A percentile compares a stretch with the other conserved stretches of the same genome.
These are phyloP conservation scores for Trichosporon coremiiforme DNA, from an alignment of 1,284 basidiomycete species.

Conservation along the genomic window DNA sequence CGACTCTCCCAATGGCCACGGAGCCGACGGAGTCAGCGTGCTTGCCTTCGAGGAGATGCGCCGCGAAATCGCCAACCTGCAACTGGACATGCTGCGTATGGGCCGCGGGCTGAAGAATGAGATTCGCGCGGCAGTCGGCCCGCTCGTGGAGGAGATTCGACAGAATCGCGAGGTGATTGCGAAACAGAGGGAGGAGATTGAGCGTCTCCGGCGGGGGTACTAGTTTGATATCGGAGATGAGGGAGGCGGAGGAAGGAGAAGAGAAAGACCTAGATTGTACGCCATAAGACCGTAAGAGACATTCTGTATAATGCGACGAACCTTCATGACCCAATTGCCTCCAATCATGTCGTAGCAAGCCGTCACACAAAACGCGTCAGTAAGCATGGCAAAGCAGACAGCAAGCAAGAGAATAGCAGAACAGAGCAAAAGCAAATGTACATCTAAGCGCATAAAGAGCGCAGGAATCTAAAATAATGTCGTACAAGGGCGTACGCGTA, in stretches of 20 bases:
- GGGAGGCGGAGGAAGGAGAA: no score
- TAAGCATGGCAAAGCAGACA: no score
- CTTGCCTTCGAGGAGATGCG: slow-evolving; percentile 33
- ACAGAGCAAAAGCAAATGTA: not conserved
- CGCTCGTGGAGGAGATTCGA: slow-evolving; percentile 36
- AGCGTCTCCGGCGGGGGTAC: slow-evolving; percentile 38
- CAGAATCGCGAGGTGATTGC: slow-evolving; percentile 38
- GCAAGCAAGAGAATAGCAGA: not conserved
- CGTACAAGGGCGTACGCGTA: no score
- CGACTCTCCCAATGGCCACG: no score
- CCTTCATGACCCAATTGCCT: no score
- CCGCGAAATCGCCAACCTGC: slow-evolving; percentile 40
- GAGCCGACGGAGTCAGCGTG: not conserved
- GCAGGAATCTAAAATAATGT: not conserved
- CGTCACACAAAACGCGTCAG: no score
- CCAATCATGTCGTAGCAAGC: no score
- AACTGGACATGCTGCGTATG: slow-evolving; percentile 47
- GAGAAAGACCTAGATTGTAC: no score
- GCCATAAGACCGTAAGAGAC: no score
- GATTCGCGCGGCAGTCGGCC: slow-evolving; percentile 37
- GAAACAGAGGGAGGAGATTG: slow-evolving; percentile 42
- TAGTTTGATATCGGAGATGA: slow-evolving; percentile 10
- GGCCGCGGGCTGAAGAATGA: slow-evolving; percentile 40
- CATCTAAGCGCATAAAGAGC: not conserved
- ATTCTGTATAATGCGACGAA: no score